A percentile compares a stretch with the other conserved stretches of the same genome.
phyloP scores from a whole-genome alignment of 2,329 filamentous ascomycete genomes.

The Chaetomium olivaceum region DNA sequence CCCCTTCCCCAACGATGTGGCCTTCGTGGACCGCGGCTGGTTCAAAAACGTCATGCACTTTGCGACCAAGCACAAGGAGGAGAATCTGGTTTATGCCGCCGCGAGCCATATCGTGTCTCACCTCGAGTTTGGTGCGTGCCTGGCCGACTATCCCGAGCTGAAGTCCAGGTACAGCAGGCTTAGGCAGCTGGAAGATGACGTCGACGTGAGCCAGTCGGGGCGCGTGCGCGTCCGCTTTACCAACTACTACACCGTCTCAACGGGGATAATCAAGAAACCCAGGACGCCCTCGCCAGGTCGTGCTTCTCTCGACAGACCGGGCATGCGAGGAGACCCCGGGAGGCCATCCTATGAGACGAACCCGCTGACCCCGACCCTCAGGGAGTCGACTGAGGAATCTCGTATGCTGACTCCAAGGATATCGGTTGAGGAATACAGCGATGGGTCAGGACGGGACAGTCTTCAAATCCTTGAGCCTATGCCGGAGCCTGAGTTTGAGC shows the following conservation, averaged over 20 bases:
- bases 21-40: constrained; percentile 67
- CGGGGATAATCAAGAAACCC: constrained; percentile 63
- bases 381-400: constrained; percentile 2
- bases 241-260: constrained; percentile 89
- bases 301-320: constrained; percentile 6
- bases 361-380: background rate
- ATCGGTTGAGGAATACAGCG: constrained; percentile 48
- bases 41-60: constrained; percentile 72
- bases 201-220: constrained; percentile 50
- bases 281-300: constrained; percentile 31
- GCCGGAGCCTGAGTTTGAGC: constrained; percentile 17
- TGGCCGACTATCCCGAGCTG: constrained; percentile 74
- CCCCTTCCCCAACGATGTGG: constrained; percentile 72
- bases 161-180: constrained; percentile 69
- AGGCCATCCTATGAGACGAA: constrained; percentile 1
- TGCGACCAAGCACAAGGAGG: constrained; percentile 72
- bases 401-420: constrained; percentile 20
- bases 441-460: background rate
- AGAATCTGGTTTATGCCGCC: constrained; percentile 69
- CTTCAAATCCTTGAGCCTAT: constrained; percentile 23
- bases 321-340: background rate
- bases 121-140: constrained; percentile 77
- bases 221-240: constrained; percentile 69
- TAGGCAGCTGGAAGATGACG: constrained; percentile 69
- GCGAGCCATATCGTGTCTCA: constrained; percentile 76